A percentile compares a stretch with the other conserved stretches of the same genome.
Conservation (phyloP, 768 basidiomycete genomes). For the Mycena pura region DNA sequence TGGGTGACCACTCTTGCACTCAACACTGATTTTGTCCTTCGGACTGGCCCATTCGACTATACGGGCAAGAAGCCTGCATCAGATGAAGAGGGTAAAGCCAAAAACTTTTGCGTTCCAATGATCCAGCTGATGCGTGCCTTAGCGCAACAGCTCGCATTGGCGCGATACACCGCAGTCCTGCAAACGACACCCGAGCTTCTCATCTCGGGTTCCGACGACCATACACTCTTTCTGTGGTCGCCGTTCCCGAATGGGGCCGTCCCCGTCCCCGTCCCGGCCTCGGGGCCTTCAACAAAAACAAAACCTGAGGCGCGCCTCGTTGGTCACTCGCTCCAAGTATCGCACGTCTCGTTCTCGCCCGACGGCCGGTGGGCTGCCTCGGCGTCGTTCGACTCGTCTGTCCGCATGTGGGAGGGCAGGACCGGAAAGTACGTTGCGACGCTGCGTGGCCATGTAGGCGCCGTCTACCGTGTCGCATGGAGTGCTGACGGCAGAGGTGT, state of each 20-base stretch:
- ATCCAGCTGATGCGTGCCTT: background rate
- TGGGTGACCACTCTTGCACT: constrained; percentile 98
- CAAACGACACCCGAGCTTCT: constrained; percentile 76
- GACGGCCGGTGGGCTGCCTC: constrained; percentile 93
- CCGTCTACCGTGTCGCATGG: constrained; percentile 96
- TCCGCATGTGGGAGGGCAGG: constrained; percentile 90
- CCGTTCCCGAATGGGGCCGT: constrained; percentile 64
- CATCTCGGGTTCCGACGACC: constrained; percentile 97
- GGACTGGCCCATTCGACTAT: constrained; percentile 96
- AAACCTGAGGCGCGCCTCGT: constrained; percentile 83
- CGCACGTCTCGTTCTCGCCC: constrained; percentile 93
- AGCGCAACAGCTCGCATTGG: constrained; percentile 77
- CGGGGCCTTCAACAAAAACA: constrained; percentile 54
- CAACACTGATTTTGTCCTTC: constrained; percentile 93
- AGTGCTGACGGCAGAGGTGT: constrained; percentile 92
- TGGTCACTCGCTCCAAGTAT: constrained; percentile 94
- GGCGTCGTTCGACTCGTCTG: constrained; percentile 89
- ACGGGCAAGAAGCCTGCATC: constrained; percentile 77
- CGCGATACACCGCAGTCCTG: constrained; percentile 77
- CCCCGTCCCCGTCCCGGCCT: constrained; percentile 31
- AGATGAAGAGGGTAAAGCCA: constrained; percentile 77
- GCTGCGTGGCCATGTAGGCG: constrained; percentile 89
- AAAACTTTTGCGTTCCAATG: background rate
- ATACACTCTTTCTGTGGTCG: constrained; percentile 97
- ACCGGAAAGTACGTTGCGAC: constrained; percentile 90